phyloP scores from a whole-genome alignment of 2,329 filamentous ascomycete species.

The Colletotrichum cordylinicola region DNA sequence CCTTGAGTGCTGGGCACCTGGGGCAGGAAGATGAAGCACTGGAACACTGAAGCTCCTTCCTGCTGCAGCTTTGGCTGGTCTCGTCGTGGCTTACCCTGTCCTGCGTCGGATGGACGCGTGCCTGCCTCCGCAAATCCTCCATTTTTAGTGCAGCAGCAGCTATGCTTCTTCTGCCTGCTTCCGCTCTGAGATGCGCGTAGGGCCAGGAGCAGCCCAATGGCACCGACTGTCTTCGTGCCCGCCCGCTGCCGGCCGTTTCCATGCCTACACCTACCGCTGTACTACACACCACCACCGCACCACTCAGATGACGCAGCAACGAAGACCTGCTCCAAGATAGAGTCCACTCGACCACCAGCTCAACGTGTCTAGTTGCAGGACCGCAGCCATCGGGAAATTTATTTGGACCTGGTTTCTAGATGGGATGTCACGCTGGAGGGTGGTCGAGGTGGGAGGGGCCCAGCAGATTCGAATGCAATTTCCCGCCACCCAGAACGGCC shows the following conservation, averaged over 20 bases:
- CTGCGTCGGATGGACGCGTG: not conserved
- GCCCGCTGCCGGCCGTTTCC: not conserved
- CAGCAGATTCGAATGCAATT: slow-evolving; percentile 12
- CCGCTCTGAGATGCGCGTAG: not conserved
- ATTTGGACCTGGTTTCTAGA: not conserved
- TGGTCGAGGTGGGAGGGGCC: not conserved
- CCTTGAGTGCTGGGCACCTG: not conserved
- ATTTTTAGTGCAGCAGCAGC: not conserved
- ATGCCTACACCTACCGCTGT: not conserved
- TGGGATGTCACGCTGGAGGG: slow-evolving; percentile 4
- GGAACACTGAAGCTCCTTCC: not conserved
- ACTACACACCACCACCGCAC: not conserved
- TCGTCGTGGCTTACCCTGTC: not conserved
- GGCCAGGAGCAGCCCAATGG: not conserved
- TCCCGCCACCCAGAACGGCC: slow-evolving; percentile 17
- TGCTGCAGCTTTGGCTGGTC: not conserved
- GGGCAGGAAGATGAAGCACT: not conserved
- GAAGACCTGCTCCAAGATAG: not conserved
- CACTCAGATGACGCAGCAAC: not conserved
- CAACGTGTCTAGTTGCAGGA: not conserved
- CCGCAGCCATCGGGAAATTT: slow-evolving; percentile 13
- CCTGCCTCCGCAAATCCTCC: not conserved
- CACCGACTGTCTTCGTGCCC: not conserved
- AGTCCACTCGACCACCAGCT: not conserved
- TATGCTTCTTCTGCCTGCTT: not conserved